Evolutionary conservation across 2,329 filamentous ascomycete genomes (phyloP).

Genomic region (Curvularia verruculosa): DNA sequence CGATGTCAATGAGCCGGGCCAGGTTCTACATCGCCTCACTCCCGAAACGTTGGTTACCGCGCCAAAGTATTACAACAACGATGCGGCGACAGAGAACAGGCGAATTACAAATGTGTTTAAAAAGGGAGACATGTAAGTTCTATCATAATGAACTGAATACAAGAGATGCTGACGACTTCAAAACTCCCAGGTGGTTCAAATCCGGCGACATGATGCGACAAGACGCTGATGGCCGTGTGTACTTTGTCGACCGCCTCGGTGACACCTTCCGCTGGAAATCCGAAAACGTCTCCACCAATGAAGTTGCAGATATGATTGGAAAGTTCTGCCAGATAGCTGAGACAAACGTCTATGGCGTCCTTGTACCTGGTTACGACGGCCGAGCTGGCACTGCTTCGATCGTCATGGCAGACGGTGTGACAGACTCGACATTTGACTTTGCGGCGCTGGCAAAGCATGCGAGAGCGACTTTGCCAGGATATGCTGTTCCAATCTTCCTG

Average conservation of each 20-base stretch:
- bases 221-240: conserved; percentile 44
- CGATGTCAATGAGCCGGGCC: conserved; percentile 42
- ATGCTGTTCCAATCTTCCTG: conserved; percentile 55
- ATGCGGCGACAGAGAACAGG: conserved; percentile 37
- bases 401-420: conserved; percentile 45
- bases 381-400: conserved; percentile 53
- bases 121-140: conserved; percentile 48
- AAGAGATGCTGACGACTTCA: conserved; percentile 7
- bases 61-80: conserved; percentile 46
- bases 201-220: conserved; percentile 49
- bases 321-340: conserved; percentile 51
- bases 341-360: conserved; percentile 54
- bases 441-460: conserved; percentile 49
- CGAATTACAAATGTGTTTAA: conserved; percentile 45
- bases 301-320: conserved; percentile 53
- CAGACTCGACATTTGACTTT: conserved; percentile 42
- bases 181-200: conserved; percentile 41
- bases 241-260: conserved; percentile 48
- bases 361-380: conserved; percentile 54
- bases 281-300: conserved; percentile 56
- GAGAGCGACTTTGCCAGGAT: conserved; percentile 49
- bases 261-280: conserved; percentile 53
- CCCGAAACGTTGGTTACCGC: conserved; percentile 28
- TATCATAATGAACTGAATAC: not conserved
- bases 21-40: conserved; percentile 44